Base-by-base conservation (phyloP, 2,329 filamentous ascomycete species). In the Phaeomoniella chlamydospora region DNA sequence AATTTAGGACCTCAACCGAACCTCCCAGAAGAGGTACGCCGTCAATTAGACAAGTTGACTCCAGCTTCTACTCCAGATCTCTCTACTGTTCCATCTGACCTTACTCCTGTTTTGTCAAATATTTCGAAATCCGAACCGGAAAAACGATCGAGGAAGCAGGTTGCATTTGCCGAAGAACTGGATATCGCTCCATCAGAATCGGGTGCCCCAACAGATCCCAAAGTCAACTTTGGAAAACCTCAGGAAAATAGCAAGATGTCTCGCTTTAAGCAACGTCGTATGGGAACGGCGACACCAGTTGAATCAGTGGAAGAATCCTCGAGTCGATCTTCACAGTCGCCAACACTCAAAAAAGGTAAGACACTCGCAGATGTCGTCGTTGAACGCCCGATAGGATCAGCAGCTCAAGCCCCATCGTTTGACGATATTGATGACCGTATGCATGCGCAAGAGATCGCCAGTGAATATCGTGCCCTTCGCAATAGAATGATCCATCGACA, bases 401-500 rank as follows among this genome's bases (percentile, higher is more conserved):
- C 53, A 10, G 55, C 56, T n/a, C 49, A 42, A 2, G 58, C 43
- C 37, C 61, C 61, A 1, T 62, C 68, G 41, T 72, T 74, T 0
- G 72, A 81, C 45, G 77, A 82, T 44, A 64, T 88, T 29, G 80
- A 94, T 46, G 73, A 80, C 4, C 67, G 74, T 14, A 62, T 87
- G 18, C 65, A 88, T 35, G 71, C 80, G 36, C 76, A 82, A 42
- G 80, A 93, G 54, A 76, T 93, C 11, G 78, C 82, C 5, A 72
- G 74, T 26, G 82, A 92, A 51, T 93, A 93, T 55, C 80, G 93
- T 54, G 76, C 74, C 31, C 67, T 83, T 55, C 79, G 88, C 14
- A 93, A 87, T 52, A 74, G 72, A 49, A 77, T 92, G 57, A 86
- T 94, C 37, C 75, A 85, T 45, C 72, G 77, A 46, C 75, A 90